phyloP scores from a whole-genome alignment of 1,284 basidiomycete genomes.

The Hypsizygus ulmarius region DNA sequence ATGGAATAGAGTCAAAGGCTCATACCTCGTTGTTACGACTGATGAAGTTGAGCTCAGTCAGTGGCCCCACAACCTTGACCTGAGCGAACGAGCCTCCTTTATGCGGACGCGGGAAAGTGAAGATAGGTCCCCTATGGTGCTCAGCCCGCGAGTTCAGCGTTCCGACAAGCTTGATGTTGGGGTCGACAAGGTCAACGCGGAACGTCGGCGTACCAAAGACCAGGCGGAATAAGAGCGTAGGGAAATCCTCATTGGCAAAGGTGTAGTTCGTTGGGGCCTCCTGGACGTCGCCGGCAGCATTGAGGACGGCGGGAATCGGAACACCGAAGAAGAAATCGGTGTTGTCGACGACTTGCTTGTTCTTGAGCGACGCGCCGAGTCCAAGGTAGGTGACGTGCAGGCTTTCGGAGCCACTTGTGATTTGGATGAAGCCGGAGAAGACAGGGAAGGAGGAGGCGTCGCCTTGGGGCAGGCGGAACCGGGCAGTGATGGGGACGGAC shows the following conservation, averaged over 20 bases:
- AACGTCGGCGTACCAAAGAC: slow-evolving; percentile 55
- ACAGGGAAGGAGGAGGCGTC: slow-evolving; percentile 51
- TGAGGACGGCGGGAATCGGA: slow-evolving; percentile 40
- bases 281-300: slow-evolving; percentile 40
- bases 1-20: slow-evolving; percentile 18
- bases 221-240: slow-evolving; percentile 43
- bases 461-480: slow-evolving; percentile 42
- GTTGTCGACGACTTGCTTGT: slow-evolving; percentile 49
- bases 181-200: slow-evolving; percentile 36
- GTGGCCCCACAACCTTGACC: slow-evolving; percentile 34
- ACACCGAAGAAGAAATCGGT: slow-evolving; percentile 46
- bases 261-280: slow-evolving; percentile 46
- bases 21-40: slow-evolving; percentile 36
- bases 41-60: slow-evolving; percentile 31
- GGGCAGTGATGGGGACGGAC: slow-evolving; percentile 29
- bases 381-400: slow-evolving; percentile 53
- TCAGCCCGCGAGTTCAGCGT: slow-evolving; percentile 28
- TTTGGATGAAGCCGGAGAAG: slow-evolving; percentile 58
- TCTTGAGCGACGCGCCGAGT: slow-evolving; percentile 43
- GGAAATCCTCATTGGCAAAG: slow-evolving; percentile 44
- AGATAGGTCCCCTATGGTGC: slow-evolving; percentile 19
- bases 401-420: slow-evolving; percentile 39
- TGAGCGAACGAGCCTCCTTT: slow-evolving; percentile 30
- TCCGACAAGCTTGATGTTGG: slow-evolving; percentile 29
- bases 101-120: slow-evolving; percentile 31